These are phyloP conservation scores for Gossypium australe DNA, from an alignment of 345 rosid genomes.

Conservation along the genomic window DNA sequence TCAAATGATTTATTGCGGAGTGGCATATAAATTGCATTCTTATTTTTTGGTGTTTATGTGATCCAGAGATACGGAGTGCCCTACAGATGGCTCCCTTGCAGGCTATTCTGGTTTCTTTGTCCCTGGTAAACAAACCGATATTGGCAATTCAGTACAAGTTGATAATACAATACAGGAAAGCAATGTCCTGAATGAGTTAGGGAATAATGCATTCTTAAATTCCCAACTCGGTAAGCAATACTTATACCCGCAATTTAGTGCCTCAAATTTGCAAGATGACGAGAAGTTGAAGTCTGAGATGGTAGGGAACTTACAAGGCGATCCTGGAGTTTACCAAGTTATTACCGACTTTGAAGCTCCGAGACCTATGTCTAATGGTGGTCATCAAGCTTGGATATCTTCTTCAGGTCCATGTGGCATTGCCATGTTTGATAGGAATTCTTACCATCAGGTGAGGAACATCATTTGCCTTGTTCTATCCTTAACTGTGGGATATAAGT, in stretches of 20 bases:
- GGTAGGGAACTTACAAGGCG: constrained; percentile 53
- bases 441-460: constrained; percentile 52
- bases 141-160: constrained; percentile 39
- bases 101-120: constrained; percentile 51
- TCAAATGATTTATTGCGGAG: not conserved
- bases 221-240: constrained; percentile 55
- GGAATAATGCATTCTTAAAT: constrained; percentile 41
- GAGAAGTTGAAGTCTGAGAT: constrained; percentile 42
- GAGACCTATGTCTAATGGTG: constrained; percentile 39
- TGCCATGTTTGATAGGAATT: constrained; percentile 49
- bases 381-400: constrained; percentile 45
- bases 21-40: not conserved
- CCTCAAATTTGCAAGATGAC: constrained; percentile 38
- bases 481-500: not conserved
- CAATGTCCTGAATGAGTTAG: constrained; percentile 40
- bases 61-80: constrained; percentile 52
- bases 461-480: not conserved
- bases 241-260: constrained; percentile 32
- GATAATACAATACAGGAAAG: constrained; percentile 34
- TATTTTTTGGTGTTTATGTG: not conserved
- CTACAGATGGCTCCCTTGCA: constrained; percentile 39
- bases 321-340: constrained; percentile 43
- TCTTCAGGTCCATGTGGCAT: constrained; percentile 36
- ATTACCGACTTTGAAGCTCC: constrained; percentile 40
- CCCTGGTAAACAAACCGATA: constrained; percentile 42